phyloP scores from a whole-genome alignment of 306 rosid species.

The Elaeagnus macrophylla region DNA sequence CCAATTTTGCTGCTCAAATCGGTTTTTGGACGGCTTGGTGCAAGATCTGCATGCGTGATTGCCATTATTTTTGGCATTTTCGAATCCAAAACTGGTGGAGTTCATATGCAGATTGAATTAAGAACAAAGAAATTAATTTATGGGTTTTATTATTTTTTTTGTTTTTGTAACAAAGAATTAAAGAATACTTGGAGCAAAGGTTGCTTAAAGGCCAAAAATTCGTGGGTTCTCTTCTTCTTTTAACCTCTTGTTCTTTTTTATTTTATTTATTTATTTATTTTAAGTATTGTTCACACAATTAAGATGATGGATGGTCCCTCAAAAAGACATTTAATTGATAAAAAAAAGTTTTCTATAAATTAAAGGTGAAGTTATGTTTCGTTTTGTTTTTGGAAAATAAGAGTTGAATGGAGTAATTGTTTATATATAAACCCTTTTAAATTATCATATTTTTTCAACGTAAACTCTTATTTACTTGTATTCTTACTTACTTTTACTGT shows the following conservation, averaged over 20 bases:
- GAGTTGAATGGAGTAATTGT: no score
- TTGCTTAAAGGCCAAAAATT: slow-evolving; percentile 76
- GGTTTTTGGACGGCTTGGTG: slow-evolving; percentile 43
- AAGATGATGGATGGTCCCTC: slow-evolving; percentile 17
- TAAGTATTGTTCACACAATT: slow-evolving; percentile 29
- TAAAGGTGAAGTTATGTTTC: no score
- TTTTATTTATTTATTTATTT: no score
- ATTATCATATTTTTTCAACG: no score
- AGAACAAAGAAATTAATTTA: not conserved
- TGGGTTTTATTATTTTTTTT: slow-evolving; percentile 8
- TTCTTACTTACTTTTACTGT: no score
- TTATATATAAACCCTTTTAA: no score
- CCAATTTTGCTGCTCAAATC: slow-evolving; percentile 69
- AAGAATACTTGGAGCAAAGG: slow-evolving; percentile 86
- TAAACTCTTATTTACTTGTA: no score
- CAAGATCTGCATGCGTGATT: slow-evolving; percentile 84
- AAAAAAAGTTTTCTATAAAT: no score
- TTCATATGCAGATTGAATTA: slow-evolving; percentile 4
- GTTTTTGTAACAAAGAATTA: slow-evolving; percentile 20
- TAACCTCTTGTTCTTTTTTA: no score
- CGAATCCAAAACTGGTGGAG: slow-evolving; percentile 11
- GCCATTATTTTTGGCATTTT: slow-evolving; percentile 46
- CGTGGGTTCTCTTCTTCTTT: slow-evolving; percentile 30
- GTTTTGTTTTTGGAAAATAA: no score
- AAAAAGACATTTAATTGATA: not conserved